Conservation (phyloP, 1,284 basidiomycete genomes). For the Apiotrichum brassicae region DNA sequence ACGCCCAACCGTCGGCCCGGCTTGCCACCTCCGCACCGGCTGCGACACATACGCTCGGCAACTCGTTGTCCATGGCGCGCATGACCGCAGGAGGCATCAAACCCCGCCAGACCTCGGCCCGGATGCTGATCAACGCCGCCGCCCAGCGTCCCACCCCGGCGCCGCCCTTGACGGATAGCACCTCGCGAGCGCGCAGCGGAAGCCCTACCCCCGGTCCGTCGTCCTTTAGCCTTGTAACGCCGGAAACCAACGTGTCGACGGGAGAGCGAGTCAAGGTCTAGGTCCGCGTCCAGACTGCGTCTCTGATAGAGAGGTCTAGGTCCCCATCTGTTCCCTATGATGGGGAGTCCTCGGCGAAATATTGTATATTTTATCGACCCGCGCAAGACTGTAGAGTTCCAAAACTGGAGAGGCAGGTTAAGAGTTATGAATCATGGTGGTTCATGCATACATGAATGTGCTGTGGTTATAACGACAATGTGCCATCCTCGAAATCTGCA, state of each 20-base stretch:
- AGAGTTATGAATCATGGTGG: too few relatives aligned
- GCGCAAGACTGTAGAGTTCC: too few relatives aligned
- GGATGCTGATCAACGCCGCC: conserved; percentile 31
- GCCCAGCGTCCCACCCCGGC: not conserved
- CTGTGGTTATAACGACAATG: too few relatives aligned
- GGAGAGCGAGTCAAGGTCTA: conserved; percentile 33
- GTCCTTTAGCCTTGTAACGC: conserved; percentile 13
- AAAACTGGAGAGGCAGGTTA: too few relatives aligned
- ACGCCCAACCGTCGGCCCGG: conserved; percentile 7
- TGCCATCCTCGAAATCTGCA: too few relatives aligned
- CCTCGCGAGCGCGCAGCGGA: conserved; percentile 30
- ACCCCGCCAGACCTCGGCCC: conserved; percentile 35
- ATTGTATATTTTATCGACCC: too few relatives aligned
- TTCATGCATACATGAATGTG: too few relatives aligned
- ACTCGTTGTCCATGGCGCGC: conserved; percentile 20
- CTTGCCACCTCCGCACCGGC: conserved; percentile 25
- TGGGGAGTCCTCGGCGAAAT: too few relatives aligned
- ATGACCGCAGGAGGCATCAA: conserved; percentile 37
- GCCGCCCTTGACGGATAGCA: not conserved
- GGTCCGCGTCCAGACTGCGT: not conserved
- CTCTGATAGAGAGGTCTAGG: too few relatives aligned
- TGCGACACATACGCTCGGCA: conserved; percentile 15
- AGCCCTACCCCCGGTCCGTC: conserved; percentile 29
- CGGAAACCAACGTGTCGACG: conserved; percentile 12
- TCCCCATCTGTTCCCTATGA: too few relatives aligned